These are phyloP conservation scores for Auricularia heimuer DNA, from an alignment of 768 basidiomycete genomes.

Conservation along the genomic window DNA sequence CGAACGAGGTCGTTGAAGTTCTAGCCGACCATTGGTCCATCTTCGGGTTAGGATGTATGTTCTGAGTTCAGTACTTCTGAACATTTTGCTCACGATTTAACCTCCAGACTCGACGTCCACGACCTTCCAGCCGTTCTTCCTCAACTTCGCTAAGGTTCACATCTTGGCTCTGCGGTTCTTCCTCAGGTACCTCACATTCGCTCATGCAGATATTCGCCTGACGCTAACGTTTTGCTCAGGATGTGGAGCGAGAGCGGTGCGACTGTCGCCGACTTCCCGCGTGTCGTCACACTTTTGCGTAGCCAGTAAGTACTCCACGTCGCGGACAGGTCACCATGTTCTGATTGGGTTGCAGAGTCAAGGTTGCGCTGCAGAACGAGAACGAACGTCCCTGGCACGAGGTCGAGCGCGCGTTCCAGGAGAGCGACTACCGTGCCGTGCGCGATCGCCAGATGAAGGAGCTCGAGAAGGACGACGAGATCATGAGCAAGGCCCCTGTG, in stretches of 20 bases:
- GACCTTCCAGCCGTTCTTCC: conserved; percentile 77
- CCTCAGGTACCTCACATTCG: conserved; percentile 33
- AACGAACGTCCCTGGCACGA: conserved; percentile 72
- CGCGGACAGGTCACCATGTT: not conserved
- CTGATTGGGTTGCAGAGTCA: conserved; percentile 41
- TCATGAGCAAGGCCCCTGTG: conserved; percentile 76
- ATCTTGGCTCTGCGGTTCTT: conserved; percentile 76
- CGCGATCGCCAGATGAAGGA: conserved; percentile 86
- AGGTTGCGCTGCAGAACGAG: conserved; percentile 65
- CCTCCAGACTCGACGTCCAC: conserved; percentile 64
- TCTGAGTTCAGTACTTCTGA: not conserved
- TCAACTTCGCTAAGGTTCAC: conserved; percentile 77
- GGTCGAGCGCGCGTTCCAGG: conserved; percentile 71
- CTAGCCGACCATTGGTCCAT: conserved; percentile 80
- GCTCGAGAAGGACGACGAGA: conserved; percentile 78
- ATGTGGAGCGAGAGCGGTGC: conserved; percentile 90
- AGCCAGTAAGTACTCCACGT: conserved; percentile 55
- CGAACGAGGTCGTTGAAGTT: conserved; percentile 77
- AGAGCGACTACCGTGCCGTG: conserved; percentile 76
- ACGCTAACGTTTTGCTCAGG: conserved; percentile 6
- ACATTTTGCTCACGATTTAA: not conserved
- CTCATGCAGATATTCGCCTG: not conserved
- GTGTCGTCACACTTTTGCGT: conserved; percentile 65
- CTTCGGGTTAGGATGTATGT: conserved; percentile 75
- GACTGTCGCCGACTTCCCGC: conserved; percentile 61